Conservation (phyloP, 352 stramenopile species). For the Poterioochromonas sp. region DNA sequence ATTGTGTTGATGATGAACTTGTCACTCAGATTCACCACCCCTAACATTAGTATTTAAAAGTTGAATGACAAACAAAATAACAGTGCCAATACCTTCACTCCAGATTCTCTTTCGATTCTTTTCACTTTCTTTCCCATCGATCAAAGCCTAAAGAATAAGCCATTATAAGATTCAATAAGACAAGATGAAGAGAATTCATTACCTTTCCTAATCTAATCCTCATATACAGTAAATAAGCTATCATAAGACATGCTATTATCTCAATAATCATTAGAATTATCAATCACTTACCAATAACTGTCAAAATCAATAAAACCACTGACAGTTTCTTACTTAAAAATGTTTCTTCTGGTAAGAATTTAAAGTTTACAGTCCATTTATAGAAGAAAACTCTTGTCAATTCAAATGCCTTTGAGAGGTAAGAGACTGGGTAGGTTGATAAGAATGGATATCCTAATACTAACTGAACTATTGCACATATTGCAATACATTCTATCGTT, state of each 20-base stretch:
- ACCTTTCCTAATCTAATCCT: neutral
- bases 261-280: too few relatives aligned
- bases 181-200: neutral
- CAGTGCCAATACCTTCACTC: too few relatives aligned
- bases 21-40: neutral
- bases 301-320: slow-evolving; percentile 42
- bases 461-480: slow-evolving; percentile 80
- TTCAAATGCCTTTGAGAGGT: slow-evolving; percentile 92
- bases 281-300: slow-evolving; percentile 36
- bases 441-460: slow-evolving; percentile 85
- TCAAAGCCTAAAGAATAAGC: too few relatives aligned
- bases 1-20: slow-evolving; percentile 47
- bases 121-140: too few relatives aligned
- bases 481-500: slow-evolving; percentile 48
- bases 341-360: slow-evolving; percentile 68
- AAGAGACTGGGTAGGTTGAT: slow-evolving; percentile 77
- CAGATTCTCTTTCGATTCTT: too few relatives aligned
- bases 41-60: too few relatives aligned
- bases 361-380: slow-evolving; percentile 98
- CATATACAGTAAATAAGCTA: too few relatives aligned
- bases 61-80: too few relatives aligned
- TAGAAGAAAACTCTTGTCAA: slow-evolving; percentile 94
- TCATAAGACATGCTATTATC: neutral
- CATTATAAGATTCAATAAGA: neutral
- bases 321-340: slow-evolving; percentile 61